These are phyloP conservation scores for Lasiodiplodia sp. DNA, from an alignment of 2,329 filamentous ascomycete genomes.

Conservation along the genomic window DNA sequence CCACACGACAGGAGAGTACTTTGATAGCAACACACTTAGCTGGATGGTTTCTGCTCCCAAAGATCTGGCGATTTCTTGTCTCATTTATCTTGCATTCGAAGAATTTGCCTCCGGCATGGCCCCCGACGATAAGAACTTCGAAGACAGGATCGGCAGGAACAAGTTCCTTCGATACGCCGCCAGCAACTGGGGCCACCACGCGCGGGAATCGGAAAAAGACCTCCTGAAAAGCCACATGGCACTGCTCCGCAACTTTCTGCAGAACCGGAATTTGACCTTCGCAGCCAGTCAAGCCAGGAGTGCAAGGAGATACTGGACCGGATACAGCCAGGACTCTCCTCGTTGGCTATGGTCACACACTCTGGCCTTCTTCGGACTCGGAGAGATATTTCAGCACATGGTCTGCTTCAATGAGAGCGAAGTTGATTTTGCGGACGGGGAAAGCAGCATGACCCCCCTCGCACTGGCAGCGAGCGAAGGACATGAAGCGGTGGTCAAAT, in stretches of 20 bases:
- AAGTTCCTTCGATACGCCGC: neutral
- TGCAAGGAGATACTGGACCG: neutral
- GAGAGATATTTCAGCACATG: neutral
- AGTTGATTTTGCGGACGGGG: neutral
- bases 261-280: neutral
- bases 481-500: neutral
- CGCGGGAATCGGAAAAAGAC: neutral
- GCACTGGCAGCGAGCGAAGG: neutral
- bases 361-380: neutral
- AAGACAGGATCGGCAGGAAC: neutral
- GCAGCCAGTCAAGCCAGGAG: neutral
- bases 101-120: neutral
- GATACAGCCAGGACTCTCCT: neutral
- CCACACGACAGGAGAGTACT: neutral
- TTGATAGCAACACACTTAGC: neutral
- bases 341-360: neutral
- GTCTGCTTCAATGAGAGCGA: neutral
- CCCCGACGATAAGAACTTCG: neutral
- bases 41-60: neutral
- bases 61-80: neutral
- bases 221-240: neutral
- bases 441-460: neutral
- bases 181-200: neutral
- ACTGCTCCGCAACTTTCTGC: neutral
- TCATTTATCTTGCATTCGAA: neutral